Conservation (phyloP, 495 filamentous ascomycete species). For the Hypomontagnella monticulosa region DNA sequence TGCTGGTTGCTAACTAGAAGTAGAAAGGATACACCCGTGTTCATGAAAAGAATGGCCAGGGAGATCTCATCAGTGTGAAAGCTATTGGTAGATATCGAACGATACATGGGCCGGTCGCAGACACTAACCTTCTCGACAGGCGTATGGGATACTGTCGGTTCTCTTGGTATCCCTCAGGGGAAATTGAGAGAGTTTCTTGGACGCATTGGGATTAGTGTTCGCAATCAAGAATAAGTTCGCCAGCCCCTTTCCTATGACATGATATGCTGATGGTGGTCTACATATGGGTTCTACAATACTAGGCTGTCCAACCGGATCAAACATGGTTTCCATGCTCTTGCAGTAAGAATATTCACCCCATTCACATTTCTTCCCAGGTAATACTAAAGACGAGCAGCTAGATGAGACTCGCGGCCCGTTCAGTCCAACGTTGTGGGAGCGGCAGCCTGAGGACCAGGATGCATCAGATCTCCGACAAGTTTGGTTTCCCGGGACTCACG, state of each 20-base stretch:
- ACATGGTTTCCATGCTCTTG: slow-evolving; percentile 79
- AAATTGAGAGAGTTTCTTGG: slow-evolving; percentile 28
- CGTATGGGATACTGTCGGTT: slow-evolving; percentile 71
- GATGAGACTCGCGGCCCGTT: slow-evolving; percentile 74
- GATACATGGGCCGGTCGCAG: not conserved
- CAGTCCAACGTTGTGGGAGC: slow-evolving; percentile 71
- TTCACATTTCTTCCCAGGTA: no score
- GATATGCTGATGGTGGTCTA: slow-evolving; percentile 33
- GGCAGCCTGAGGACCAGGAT: slow-evolving; percentile 45
- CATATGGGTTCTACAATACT: slow-evolving; percentile 68
- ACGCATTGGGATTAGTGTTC: slow-evolving; percentile 52
- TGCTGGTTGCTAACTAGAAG: slow-evolving; percentile 18
- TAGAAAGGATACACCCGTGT: slow-evolving; percentile 53
- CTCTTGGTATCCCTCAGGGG: slow-evolving; percentile 60
- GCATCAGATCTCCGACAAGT: slow-evolving; percentile 70
- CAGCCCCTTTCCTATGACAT: not conserved
- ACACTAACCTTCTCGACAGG: slow-evolving; percentile 34
- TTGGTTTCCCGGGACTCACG: slow-evolving; percentile 78
- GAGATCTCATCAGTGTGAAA: slow-evolving; percentile 55
- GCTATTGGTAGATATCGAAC: slow-evolving; percentile 51
- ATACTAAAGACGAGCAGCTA: slow-evolving; percentile 41
- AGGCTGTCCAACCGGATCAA: slow-evolving; percentile 65
- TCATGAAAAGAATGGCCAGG: slow-evolving; percentile 46
- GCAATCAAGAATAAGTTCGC: slow-evolving; percentile 58
- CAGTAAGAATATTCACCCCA: slow-evolving; percentile 32